Evolutionary conservation across 768 basidiomycete genomes (phyloP).

Genomic region (Omphalotus guepiniiformis): DNA sequence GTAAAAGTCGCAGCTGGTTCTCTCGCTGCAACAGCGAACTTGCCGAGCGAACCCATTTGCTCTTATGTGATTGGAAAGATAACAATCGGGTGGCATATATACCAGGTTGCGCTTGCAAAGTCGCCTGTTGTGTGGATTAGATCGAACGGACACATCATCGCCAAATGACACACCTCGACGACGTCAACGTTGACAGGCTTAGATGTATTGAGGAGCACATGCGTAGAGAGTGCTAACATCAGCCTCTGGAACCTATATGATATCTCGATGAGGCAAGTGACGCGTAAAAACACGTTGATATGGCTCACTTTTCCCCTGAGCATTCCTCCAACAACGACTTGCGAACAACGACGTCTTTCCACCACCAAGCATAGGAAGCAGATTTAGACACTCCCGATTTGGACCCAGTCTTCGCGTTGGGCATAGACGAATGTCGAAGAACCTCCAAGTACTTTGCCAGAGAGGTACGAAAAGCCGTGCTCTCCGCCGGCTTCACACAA

Average conservation of each 20-base stretch:
- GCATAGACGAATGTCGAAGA: slow-evolving; percentile 35
- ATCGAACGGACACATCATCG: too few relatives aligned
- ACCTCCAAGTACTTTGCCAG: slow-evolving; percentile 48
- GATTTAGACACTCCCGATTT: slow-evolving; percentile 15
- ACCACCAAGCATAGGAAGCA: slow-evolving; percentile 32
- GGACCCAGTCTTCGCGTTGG: slow-evolving; percentile 13
- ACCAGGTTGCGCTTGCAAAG: too few relatives aligned
- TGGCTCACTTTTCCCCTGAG: slow-evolving; percentile 39
- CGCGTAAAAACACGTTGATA: background rate
- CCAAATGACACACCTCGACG: too few relatives aligned
- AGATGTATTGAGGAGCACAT: background rate
- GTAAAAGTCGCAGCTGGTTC: background rate
- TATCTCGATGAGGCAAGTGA: background rate
- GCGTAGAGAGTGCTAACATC: slow-evolving; percentile 28
- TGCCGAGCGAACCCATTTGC: slow-evolving; percentile 1
- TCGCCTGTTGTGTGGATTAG: too few relatives aligned
- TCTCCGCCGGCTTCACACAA: slow-evolving; percentile 48
- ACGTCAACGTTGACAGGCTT: background rate
- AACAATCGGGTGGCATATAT: slow-evolving; percentile 1
- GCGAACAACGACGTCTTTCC: slow-evolving; percentile 52
- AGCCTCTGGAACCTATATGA: slow-evolving; percentile 46
- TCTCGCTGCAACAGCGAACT: background rate
- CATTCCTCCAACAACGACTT: slow-evolving; percentile 56
- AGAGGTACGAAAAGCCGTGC: slow-evolving; percentile 45
- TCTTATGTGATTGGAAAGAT: background rate